Percentiles rank a stretch among this genome's conserved stretches.
Conservation (phyloP, 2,329 filamentous ascomycete genomes). For the Aspergillus niger region DNA sequence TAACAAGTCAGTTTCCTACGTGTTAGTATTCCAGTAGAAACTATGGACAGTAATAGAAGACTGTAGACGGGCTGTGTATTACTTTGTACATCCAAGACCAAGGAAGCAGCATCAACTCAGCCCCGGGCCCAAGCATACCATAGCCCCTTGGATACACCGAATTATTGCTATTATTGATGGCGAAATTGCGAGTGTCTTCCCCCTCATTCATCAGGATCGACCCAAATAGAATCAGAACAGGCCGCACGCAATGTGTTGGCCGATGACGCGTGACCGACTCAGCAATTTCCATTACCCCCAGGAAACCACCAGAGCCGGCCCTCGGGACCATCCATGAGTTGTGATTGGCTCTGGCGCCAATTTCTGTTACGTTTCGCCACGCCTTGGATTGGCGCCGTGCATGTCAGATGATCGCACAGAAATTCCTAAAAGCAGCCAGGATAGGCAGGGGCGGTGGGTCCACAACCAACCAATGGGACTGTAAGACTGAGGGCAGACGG, state of each 20-base stretch:
- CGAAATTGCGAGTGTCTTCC: neutral
- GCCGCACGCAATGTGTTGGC: neutral
- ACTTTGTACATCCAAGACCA: neutral
- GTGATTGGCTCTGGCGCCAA: constrained; percentile 31
- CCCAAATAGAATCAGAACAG: neutral
- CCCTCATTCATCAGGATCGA: neutral
- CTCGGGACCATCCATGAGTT: neutral
- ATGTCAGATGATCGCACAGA: constrained; percentile 37
- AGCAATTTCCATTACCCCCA: constrained; percentile 31
- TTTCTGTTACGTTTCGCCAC: constrained; percentile 44
- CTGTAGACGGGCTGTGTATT: neutral
- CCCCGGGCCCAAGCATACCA: neutral
- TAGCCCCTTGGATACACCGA: neutral
- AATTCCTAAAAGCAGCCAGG: constrained; percentile 1
- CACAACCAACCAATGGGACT: constrained; percentile 5
- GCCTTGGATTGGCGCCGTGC: constrained; percentile 17
- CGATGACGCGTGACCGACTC: constrained; percentile 19
- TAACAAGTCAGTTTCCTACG: no score
- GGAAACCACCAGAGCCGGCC: constrained; percentile 26
- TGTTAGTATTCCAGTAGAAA: no score
- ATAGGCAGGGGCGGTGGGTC: constrained; percentile 3
- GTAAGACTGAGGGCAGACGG: no score
- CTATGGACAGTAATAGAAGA: no score
- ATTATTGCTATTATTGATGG: neutral
- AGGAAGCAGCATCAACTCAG: neutral